Conservation (phyloP, 2,329 filamentous ascomycete species). For the Xenosphaeropsis pyriputrescens region DNA sequence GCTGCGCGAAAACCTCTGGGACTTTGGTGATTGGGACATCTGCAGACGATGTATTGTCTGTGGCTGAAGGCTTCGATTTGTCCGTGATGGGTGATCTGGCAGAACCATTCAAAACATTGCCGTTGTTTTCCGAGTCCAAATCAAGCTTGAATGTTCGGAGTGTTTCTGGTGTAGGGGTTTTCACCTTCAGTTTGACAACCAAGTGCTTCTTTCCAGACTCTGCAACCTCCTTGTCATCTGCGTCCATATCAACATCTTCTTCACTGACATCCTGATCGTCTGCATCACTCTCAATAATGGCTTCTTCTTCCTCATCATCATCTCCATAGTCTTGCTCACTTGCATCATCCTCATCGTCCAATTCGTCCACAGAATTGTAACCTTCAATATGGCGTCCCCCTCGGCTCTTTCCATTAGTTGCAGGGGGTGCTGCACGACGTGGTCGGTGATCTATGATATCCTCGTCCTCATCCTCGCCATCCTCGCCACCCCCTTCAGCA, state of each 20-base stretch:
- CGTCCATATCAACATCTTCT: slow-evolving; percentile 38
- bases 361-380: slow-evolving; percentile 43
- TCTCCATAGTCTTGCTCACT: slow-evolving; percentile 64
- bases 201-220: slow-evolving; percentile 36
- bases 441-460: slow-evolving; percentile 20
- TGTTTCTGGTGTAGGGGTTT: slow-evolving; percentile 17
- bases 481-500: slow-evolving; percentile 27
- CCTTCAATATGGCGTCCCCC: slow-evolving; percentile 11
- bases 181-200: slow-evolving; percentile 57
- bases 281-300: slow-evolving; percentile 40
- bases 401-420: slow-evolving; percentile 7
- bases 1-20: no score
- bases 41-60: no score
- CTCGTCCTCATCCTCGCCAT: slow-evolving; percentile 21
- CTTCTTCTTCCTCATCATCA: slow-evolving; percentile 55
- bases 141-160: slow-evolving; percentile 13
- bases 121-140: slow-evolving; percentile 3
- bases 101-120: no score
- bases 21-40: no score
- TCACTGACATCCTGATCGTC: slow-evolving; percentile 35
- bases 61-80: no score
- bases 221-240: slow-evolving; percentile 36
- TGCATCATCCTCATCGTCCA: slow-evolving; percentile 45
- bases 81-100: no score
- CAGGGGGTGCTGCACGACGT: slow-evolving; percentile 18